Conservation (phyloP, 768 basidiomycete genomes). For the Phlegmacium glaucopus region DNA sequence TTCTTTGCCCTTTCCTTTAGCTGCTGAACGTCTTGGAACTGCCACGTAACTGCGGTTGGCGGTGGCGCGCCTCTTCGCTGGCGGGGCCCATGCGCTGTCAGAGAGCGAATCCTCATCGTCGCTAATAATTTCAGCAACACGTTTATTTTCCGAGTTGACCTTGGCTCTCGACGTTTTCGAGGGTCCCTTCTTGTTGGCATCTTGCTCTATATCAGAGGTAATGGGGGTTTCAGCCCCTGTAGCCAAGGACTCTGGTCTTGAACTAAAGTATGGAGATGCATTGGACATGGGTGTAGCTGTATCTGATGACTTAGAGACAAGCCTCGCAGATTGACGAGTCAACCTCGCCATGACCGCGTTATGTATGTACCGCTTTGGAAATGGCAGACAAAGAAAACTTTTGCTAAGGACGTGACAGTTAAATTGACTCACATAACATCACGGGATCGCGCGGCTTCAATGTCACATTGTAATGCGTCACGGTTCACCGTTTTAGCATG, state of each 20-base stretch:
- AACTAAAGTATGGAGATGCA: constrained; percentile 51
- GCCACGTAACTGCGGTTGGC: constrained; percentile 32
- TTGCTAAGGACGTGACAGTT: constrained; percentile 21
- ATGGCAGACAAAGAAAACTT: constrained; percentile 4
- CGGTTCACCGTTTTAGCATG: no score
- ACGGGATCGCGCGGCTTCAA: constrained; percentile 23
- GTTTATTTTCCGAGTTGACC: constrained; percentile 16
- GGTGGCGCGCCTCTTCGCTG: constrained; percentile 33
- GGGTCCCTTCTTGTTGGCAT: constrained; percentile 11
- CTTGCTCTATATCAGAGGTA: constrained; percentile 45
- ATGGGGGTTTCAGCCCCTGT: constrained; percentile 45
- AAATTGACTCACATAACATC: constrained; percentile 28
- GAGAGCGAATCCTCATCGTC: constrained; percentile 19
- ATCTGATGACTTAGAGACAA: constrained; percentile 25
- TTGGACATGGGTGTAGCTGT: constrained; percentile 39
- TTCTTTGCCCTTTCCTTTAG: constrained; percentile 18
- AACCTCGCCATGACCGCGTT: constrained; percentile 26
- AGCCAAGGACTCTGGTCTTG: constrained; percentile 36
- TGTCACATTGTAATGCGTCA: not conserved
- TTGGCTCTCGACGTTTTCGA: constrained; percentile 17
- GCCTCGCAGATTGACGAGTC: constrained; percentile 32
- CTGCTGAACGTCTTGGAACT: constrained; percentile 15
- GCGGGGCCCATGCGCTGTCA: constrained; percentile 18
- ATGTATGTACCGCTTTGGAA: not conserved
- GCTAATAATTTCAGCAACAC: constrained; percentile 20